These are phyloP conservation scores for Glycyrrhiza uralensis DNA, from an alignment of 306 rosid genomes.

Conservation along the genomic window DNA sequence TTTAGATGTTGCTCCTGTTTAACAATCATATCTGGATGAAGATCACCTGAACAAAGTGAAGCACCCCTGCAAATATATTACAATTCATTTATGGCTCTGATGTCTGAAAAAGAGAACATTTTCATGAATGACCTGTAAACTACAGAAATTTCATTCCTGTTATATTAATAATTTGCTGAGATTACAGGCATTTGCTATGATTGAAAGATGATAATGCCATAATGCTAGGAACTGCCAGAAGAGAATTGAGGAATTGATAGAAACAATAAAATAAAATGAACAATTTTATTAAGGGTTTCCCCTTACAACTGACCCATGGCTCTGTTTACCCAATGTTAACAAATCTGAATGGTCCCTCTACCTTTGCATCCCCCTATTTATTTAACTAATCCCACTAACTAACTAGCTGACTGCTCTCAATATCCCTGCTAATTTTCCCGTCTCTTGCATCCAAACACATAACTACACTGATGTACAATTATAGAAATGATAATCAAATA, in stretches of 20 bases:
- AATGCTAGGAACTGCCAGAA: not conserved
- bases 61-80: constrained; percentile 69
- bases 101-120: constrained; percentile 3
- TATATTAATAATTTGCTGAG: not conserved
- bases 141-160: not conserved
- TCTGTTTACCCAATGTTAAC: no score
- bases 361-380: no score
- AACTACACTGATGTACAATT: not conserved
- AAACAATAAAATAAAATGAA: no score
- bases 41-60: constrained; percentile 75
- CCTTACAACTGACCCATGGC: no score
- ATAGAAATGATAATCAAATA: not conserved
- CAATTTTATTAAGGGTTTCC: no score
- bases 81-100: constrained; percentile 23
- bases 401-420: no score
- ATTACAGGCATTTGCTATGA: not conserved
- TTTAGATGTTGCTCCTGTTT: constrained; percentile 49
- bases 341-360: no score
- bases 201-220: constrained; percentile 1
- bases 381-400: no score
- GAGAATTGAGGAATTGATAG: not conserved
- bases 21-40: constrained; percentile 86
- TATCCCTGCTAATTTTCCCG: no score
- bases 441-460: no score
- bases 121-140: constrained; percentile 14